Base-by-base conservation (phyloP, 257 asterid genomes). In the Ballota nigra region DNA sequence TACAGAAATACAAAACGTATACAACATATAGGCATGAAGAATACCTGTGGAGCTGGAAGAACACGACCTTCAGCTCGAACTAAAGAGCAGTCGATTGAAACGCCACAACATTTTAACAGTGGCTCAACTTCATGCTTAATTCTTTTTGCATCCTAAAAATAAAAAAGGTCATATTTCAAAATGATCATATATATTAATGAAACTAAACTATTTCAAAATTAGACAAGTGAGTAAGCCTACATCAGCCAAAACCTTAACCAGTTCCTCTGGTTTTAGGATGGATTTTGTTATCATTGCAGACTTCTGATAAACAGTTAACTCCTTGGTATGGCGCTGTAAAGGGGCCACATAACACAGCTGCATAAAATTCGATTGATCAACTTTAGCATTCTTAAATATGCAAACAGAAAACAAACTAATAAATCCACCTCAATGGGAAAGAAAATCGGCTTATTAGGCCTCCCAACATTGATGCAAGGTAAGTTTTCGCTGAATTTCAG, bases 391-490 rank as follows among this genome's bases (percentile, higher is more conserved):
- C 58, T 31, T 53, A 26, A 62, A 24, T 13, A 36, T 12, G 16
- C 12, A 70, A 8, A 64, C 56, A 65, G 49, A 63, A 12, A 70
- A 40, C 19, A 31, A 11, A n/a, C 4, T 3, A 60, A 34, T 24
- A 23, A 24, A 12, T 47, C 62, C 59, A 82, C 89, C 86, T 86
- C 92, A 13, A 86, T 62, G 4, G 89, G 89, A 72, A 84, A 80
- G 75, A 71, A 86, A 57, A 20, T 43, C 0, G 85, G 83, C 0
- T 29, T 29, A 10, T 20, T 43, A 41, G 79, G 82, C 15, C 63
- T 80, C 58, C 92, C 92, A 57, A 65, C 82, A 59, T 78, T 80
- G 38, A 86, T 80, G 82, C 89, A 86, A 43, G 89, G 92, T 47
- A 86, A 74, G 53, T 75, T 75, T 62, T 74, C 84, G 65, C 87